phyloP scores from a whole-genome alignment of 2,329 filamentous ascomycete genomes.

The Fusarium penzigii region DNA sequence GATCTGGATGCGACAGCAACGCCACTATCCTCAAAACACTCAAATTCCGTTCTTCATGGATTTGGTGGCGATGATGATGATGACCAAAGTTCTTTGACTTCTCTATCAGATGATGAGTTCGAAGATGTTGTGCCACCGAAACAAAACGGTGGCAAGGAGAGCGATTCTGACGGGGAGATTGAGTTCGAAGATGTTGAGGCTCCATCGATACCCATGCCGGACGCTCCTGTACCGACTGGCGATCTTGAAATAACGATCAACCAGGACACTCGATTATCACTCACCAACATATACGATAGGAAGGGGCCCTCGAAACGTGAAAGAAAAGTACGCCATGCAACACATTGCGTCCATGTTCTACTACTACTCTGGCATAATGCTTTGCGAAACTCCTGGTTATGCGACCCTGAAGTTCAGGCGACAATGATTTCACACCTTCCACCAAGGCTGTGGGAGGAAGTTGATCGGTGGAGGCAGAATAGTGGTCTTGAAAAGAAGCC shows the following conservation, averaged over 20 bases:
- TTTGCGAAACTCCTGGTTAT: slow-evolving; percentile 80
- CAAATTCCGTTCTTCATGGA: slow-evolving; percentile 43
- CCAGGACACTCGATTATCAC: slow-evolving; percentile 58
- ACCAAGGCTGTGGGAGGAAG: slow-evolving; percentile 66
- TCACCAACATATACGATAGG: slow-evolving; percentile 65
- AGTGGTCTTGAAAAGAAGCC: slow-evolving; percentile 60
- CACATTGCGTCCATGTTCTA: slow-evolving; percentile 88
- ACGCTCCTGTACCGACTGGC: slow-evolving; percentile 55
- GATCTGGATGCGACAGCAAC: slow-evolving; percentile 56
- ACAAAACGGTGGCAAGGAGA: slow-evolving; percentile 36
- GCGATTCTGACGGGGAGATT: slow-evolving; percentile 45
- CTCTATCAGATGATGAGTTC: slow-evolving; percentile 59
- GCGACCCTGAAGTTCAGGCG: slow-evolving; percentile 73
- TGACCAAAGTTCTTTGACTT: slow-evolving; percentile 52
- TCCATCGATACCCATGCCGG: slow-evolving; percentile 53
- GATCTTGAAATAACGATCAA: slow-evolving; percentile 75
- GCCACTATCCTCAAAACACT: slow-evolving; percentile 44
- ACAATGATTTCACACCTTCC: slow-evolving; percentile 75
- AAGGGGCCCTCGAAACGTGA: slow-evolving; percentile 88
- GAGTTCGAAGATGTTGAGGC: slow-evolving; percentile 66
- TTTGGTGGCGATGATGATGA: slow-evolving; percentile 47
- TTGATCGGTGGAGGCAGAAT: slow-evolving; percentile 71
- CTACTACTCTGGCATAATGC: slow-evolving; percentile 88
- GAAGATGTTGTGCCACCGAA: slow-evolving; percentile 44
- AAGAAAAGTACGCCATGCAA: slow-evolving; percentile 72